phyloP scores from a whole-genome alignment of 2,329 filamentous ascomycete genomes.

The Aspergillus hortae region DNA sequence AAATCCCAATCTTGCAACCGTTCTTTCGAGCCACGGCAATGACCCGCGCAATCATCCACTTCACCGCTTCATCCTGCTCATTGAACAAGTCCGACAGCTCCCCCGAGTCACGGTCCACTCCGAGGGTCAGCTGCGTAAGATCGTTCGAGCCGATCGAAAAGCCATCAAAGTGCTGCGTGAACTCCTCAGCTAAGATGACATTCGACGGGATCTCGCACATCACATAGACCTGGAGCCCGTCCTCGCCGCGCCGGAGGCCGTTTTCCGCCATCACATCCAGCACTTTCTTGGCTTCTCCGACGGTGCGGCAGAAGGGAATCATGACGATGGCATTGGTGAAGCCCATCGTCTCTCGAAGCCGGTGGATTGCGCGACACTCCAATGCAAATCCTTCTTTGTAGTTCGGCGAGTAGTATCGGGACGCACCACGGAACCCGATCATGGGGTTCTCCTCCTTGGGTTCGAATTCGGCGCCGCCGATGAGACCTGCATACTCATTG shows the following conservation, averaged over 20 bases:
- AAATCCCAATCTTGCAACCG: conserved; percentile 38
- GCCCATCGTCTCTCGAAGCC: conserved; percentile 31
- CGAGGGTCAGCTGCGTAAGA: conserved; percentile 39
- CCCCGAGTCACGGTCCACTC: conserved; percentile 37
- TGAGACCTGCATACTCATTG: conserved; percentile 40
- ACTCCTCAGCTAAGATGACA: conserved; percentile 35
- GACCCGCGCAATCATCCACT: conserved; percentile 37
- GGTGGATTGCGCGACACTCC: conserved; percentile 38
- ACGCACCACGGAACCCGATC: conserved; percentile 42
- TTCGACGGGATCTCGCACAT: conserved; percentile 45
- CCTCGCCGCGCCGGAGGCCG: conserved; percentile 35
- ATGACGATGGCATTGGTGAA: conserved; percentile 38
- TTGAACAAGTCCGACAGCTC: conserved; percentile 37
- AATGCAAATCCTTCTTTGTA: conserved; percentile 40
- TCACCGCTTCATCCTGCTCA: conserved; percentile 40
- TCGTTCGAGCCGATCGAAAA: conserved; percentile 44
- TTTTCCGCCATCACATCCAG: conserved; percentile 36
- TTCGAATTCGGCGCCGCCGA: conserved; percentile 40
- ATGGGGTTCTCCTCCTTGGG: conserved; percentile 41
- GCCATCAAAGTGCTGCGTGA: conserved; percentile 38
- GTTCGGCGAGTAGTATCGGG: conserved; percentile 39
- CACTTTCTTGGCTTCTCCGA: conserved; percentile 34
- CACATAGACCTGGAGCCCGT: conserved; percentile 37
- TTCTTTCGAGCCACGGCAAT: conserved; percentile 28
- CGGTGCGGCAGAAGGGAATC: conserved; percentile 39